These are phyloP conservation scores for Backusella liffmaniae DNA, from an alignment of 192 early-diverging fungal species.

Conservation along the genomic window DNA sequence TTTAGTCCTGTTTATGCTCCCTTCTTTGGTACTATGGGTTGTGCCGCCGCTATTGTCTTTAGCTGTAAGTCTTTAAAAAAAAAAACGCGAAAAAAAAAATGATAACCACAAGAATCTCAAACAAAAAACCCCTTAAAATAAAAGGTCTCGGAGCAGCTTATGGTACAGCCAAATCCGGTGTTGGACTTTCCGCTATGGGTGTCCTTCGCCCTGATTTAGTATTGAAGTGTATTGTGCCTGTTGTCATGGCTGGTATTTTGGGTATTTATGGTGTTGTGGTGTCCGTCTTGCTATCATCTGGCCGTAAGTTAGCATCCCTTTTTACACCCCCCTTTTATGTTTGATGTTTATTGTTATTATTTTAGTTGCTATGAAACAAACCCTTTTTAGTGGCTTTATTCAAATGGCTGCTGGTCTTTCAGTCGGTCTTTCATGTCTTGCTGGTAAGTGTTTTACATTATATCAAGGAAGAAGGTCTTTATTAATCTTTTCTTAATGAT, in stretches of 20 bases:
- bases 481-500: not conserved
- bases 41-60: slow-evolving; percentile 88
- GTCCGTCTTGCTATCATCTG: slow-evolving; percentile 84
- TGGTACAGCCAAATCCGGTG: slow-evolving; percentile 95
- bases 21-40: slow-evolving; percentile 94
- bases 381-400: slow-evolving; percentile 76
- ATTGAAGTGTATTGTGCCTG: slow-evolving; percentile 89
- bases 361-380: slow-evolving; percentile 42
- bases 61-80: slow-evolving; percentile 59
- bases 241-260: slow-evolving; percentile 99
- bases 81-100: not conserved
- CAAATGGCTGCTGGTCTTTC: slow-evolving; percentile 91
- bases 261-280: slow-evolving; percentile 98
- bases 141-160: slow-evolving; percentile 94
- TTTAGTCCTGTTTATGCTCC: slow-evolving; percentile 87
- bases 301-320: slow-evolving; percentile 48
- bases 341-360: slow-evolving; percentile 1
- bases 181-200: slow-evolving; percentile 94
- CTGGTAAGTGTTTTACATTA: slow-evolving; percentile 26
- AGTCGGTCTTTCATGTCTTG: slow-evolving; percentile 89
- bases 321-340: not conserved
- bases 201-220: slow-evolving; percentile 91
- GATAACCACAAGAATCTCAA: not conserved
- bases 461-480: not conserved
- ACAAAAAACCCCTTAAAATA: not conserved